Evolutionary conservation across 352 stramenopile genomes (phyloP).

Genomic region (Globisporangium uncinulatum): DNA sequence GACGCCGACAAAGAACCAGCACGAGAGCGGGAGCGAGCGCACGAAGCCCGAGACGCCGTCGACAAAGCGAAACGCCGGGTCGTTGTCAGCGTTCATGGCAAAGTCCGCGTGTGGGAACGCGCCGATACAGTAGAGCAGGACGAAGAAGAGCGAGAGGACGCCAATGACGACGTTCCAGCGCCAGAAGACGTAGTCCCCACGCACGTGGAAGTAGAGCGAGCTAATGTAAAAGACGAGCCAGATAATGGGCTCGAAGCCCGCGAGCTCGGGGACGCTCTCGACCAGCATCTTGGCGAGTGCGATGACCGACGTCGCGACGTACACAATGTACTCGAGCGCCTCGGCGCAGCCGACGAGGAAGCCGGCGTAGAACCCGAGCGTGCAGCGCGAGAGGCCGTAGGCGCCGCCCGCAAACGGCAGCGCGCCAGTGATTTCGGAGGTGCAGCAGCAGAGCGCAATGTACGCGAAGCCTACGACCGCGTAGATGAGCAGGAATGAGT

Average conservation of each 20-base stretch:
- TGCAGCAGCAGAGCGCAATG: conserved; percentile 23
- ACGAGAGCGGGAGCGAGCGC: conserved; percentile 18
- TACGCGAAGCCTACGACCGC: conserved; percentile 22
- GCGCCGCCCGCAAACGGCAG: conserved; percentile 29
- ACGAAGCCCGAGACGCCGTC: conserved; percentile 18
- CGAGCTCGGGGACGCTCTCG: conserved; percentile 9
- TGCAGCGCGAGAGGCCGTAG: conserved; percentile 27
- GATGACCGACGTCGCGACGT: conserved; percentile 20
- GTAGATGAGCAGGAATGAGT: conserved; percentile 18
- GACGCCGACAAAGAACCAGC: conserved; percentile 31
- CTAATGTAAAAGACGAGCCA: conserved; percentile 20
- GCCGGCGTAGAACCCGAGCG: conserved; percentile 24
- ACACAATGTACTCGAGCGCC: conserved; percentile 29
- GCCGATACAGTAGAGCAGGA: conserved; percentile 26
- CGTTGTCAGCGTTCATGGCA: conserved; percentile 11
- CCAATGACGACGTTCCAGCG: conserved; percentile 22
- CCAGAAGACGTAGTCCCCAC: conserved; percentile 26
- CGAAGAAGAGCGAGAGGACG: conserved; percentile 21
- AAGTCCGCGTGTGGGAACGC: conserved; percentile 22
- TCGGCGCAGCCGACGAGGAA: conserved; percentile 32
- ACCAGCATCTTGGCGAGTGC: conserved; percentile 21
- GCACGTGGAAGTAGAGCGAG: conserved; percentile 18
- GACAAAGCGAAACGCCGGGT: conserved; percentile 14
- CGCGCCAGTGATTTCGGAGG: conserved; percentile 23
- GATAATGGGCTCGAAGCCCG: conserved; percentile 15